phyloP scores from a whole-genome alignment of 345 rosid species.

The Geranium brycei region DNA sequence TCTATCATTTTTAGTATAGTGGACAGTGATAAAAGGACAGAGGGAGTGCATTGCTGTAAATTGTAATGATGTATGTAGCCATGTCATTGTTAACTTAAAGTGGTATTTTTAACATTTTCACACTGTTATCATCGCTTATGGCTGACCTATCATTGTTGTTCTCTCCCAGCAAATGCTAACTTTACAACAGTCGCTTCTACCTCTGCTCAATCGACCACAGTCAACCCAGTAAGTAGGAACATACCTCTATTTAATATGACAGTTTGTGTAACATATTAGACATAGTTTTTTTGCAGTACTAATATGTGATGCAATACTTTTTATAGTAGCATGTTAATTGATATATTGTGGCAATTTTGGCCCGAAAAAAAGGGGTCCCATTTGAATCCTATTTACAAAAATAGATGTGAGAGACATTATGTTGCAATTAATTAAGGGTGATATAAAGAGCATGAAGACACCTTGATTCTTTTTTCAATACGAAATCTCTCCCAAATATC shows the following conservation, averaged over 20 bases:
- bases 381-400: not conserved
- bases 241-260: not conserved
- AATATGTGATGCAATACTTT: not conserved
- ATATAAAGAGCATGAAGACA: too few relatives aligned
- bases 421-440: too few relatives aligned
- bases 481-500: too few relatives aligned
- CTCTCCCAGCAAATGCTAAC: conserved; percentile 41
- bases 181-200: conserved; percentile 52
- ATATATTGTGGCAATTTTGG: not conserved
- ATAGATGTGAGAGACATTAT: too few relatives aligned
- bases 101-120: not conserved
- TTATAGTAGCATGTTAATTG: too few relatives aligned
- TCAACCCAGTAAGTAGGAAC: conserved; percentile 40
- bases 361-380: not conserved
- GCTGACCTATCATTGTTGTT: conserved; percentile 4
- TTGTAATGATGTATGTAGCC: not conserved
- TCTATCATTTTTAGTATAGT: too few relatives aligned
- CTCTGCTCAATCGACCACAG: conserved; percentile 52
- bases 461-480: too few relatives aligned
- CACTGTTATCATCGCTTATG: not conserved
- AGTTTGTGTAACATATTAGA: not conserved
- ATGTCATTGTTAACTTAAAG: not conserved
- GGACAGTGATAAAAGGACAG: not conserved
- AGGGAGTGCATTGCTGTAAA: too few relatives aligned
- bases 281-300: not conserved